Base-by-base conservation (phyloP, 2,329 filamentous ascomycete genomes). In the Aspergillus floridensis region DNA sequence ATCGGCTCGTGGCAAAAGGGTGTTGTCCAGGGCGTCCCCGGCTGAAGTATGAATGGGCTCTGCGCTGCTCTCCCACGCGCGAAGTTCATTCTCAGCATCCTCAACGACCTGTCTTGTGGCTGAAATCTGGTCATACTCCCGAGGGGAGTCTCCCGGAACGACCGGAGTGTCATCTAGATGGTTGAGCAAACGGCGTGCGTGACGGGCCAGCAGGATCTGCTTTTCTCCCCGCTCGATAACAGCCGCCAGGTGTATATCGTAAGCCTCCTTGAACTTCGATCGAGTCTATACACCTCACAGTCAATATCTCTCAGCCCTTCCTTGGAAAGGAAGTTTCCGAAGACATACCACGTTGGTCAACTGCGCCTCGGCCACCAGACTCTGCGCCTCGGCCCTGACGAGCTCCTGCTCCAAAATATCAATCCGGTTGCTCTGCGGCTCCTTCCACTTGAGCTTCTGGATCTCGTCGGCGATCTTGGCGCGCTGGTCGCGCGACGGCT, bases 191-290 rank as follows among this genome's bases (percentile, higher is more conserved):
- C 92, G 88, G 57, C 92, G 89, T 21, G 92, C 93, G 73, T 98
- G 93, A 70, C 90, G 91, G 59, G 95, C 93, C 16, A 99, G 85
- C 61, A 99, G 91, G 69, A 93, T 90, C 75, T 99, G 95, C 80
- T 98, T 98, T 81, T 98, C 95, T 24, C 92, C 92, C 32, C 93
- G 90, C 81, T 99, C 95, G 68, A 99, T 96, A 21, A 92, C 91
- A 60, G 93, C 92, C 16, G 90, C 86, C 65, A 96, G 91, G 74
- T 98, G 92, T 61, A 90, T 77, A 66, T 93, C 91, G 73, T 93
- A 98, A 24, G 95, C 91, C 77, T 97, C 91, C 79, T 96, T 97
- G 78, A 99, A 84, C 79, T 97, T 98, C 77, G 95, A 90, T 59
- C 95, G 90, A 38, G 95, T 98, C 90, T 50, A 5, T 11, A 24